Conservation (phyloP, 495 filamentous ascomycete species). For the Tuber calosporum region DNA sequence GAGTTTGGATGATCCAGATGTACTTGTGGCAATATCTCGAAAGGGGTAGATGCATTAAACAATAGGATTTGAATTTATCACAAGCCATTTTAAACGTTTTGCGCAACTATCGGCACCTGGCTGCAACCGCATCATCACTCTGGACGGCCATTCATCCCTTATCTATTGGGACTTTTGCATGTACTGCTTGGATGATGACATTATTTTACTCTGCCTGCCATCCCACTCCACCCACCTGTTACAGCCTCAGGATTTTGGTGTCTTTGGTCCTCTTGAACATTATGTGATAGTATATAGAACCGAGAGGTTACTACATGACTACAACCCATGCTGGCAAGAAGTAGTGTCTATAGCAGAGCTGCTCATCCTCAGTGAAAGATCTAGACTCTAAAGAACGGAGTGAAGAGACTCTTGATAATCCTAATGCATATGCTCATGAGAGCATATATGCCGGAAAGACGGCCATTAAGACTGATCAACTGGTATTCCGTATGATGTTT, state of each 20-base stretch:
- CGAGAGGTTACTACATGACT: no score
- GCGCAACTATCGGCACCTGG: background rate
- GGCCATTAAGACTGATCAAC: no score
- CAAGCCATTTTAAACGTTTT: slow-evolving; percentile 10
- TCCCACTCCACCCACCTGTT: background rate
- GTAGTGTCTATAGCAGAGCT: no score
- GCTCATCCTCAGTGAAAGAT: no score
- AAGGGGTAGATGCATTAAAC: slow-evolving; percentile 8
- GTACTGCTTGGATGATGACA: slow-evolving; percentile 8
- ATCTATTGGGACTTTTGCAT: slow-evolving; percentile 9
- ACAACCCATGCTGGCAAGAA: no score
- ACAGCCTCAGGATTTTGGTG: slow-evolving; percentile 7
- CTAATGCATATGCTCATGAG: no score
- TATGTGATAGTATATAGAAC: no score
- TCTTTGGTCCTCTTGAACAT: background rate
- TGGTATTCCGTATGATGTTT: no score
- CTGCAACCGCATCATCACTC: slow-evolving; percentile 4
- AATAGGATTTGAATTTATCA: slow-evolving; percentile 7
- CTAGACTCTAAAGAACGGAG: no score
- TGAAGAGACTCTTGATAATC: no score
- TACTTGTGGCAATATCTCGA: background rate
- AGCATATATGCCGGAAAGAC: no score
- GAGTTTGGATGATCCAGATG: background rate
- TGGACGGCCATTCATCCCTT: slow-evolving; percentile 16
- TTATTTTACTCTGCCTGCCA: background rate